Conservation (phyloP, 306 rosid species). For the Echinosophora koreensis region DNA sequence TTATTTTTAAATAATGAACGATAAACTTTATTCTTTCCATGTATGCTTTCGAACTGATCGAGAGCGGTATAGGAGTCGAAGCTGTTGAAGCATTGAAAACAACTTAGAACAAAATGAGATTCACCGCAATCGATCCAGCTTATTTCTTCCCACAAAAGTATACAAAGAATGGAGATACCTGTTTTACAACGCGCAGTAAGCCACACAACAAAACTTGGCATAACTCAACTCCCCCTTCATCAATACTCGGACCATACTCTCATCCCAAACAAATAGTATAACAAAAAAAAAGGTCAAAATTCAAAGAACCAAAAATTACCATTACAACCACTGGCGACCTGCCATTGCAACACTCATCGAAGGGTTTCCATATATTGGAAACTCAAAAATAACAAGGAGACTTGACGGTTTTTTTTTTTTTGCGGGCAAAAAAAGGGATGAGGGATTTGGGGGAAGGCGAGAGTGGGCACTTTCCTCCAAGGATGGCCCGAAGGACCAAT, state of each 20-base stretch:
- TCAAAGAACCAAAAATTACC: conserved; percentile 47
- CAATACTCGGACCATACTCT: conserved; percentile 43
- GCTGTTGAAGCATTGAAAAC: not conserved
- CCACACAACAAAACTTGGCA: conserved; percentile 52
- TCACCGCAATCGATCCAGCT: not conserved
- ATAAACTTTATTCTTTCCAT: no score
- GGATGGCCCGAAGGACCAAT: conserved; percentile 31
- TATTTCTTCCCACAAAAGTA: conserved; percentile 39
- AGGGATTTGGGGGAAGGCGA: not conserved
- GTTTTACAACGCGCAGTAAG: conserved; percentile 54
- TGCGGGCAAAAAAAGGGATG: conserved; percentile 9
- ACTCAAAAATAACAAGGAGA: conserved; percentile 46
- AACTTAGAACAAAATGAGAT: not conserved
- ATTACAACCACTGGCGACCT: conserved; percentile 47
- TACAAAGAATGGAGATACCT: conserved; percentile 49
- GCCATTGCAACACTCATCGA: conserved; percentile 44
- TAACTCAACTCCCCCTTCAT: conserved; percentile 43
- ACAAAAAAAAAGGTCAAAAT: not conserved
- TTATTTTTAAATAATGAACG: no score
- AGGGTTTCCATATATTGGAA: conserved; percentile 47
- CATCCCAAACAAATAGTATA: not conserved
- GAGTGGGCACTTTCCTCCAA: conserved; percentile 29
- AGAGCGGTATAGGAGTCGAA: not conserved
- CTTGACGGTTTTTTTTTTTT: no score
- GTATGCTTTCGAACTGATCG: no score